Conservation (phyloP, 2,329 filamentous ascomycete genomes). For the Uncinocarpus reesii region DNA sequence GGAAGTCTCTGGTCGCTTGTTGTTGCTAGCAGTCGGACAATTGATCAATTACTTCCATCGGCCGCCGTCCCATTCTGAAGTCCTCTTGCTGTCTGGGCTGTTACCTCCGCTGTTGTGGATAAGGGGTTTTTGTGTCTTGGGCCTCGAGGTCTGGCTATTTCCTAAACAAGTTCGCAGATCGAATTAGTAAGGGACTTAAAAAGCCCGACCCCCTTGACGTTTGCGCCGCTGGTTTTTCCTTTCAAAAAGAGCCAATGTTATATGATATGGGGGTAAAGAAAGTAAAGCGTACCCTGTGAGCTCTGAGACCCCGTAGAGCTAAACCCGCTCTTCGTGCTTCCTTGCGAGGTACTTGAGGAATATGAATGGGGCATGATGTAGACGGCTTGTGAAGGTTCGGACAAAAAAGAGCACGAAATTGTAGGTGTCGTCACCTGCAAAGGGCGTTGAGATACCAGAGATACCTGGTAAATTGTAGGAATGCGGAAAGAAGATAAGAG, state of each 20-base stretch:
- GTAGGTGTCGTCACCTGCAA: conserved; percentile 6
- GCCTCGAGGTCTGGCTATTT: conserved; percentile 9
- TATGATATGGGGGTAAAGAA: not conserved
- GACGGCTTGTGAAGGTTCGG: not conserved
- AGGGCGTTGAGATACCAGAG: conserved; percentile 2
- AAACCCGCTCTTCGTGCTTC: conserved; percentile 2
- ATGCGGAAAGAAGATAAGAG: not conserved
- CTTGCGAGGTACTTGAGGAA: conserved; percentile 5
- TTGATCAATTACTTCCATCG: conserved; percentile 13
- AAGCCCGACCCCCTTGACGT: too few relatives aligned
- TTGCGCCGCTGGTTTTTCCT: too few relatives aligned
- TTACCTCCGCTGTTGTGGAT: conserved; percentile 14
- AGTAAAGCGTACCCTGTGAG: conserved; percentile 12
- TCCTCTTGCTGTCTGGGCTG: conserved; percentile 12
- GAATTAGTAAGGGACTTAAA: conserved; percentile 9
- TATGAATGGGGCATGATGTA: conserved; percentile 19
- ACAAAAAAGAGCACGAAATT: not conserved
- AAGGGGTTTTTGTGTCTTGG: not conserved
- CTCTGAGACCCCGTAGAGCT: conserved; percentile 3
- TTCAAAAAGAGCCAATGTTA: too few relatives aligned
- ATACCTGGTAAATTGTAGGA: not conserved
- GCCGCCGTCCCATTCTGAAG: conserved; percentile 3
- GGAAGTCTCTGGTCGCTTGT: not conserved
- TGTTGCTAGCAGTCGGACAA: not conserved
- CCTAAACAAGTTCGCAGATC: conserved; percentile 1